Evolutionary conservation across 768 basidiomycete genomes (phyloP).

Genomic region (Macrolepiota albuminosa): DNA sequence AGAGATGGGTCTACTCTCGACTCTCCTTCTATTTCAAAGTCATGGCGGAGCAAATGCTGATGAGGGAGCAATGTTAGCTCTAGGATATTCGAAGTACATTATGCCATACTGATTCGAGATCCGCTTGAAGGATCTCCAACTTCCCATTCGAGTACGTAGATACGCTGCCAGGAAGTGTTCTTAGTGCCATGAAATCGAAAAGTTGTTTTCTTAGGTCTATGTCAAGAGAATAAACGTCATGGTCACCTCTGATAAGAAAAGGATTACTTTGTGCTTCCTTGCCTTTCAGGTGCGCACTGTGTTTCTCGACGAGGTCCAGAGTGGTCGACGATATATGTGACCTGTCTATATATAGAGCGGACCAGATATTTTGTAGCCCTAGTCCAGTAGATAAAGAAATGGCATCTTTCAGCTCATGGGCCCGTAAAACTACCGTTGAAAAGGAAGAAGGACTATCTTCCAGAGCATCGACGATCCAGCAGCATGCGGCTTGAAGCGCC

Average conservation of each 20-base stretch:
- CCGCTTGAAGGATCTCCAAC: slow-evolving; percentile 12
- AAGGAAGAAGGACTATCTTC: slow-evolving; percentile 30
- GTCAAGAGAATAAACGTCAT: neutral
- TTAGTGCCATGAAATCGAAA: slow-evolving; percentile 36
- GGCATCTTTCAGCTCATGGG: slow-evolving; percentile 36
- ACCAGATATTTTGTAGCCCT: slow-evolving; percentile 73
- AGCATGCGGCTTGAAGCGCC: slow-evolving; percentile 51
- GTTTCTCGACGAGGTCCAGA: slow-evolving; percentile 18
- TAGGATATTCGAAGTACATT: neutral
- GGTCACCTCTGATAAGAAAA: neutral
- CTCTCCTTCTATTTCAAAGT: slow-evolving; percentile 6
- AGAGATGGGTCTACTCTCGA: slow-evolving; percentile 16
- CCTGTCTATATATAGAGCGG: slow-evolving; percentile 31
- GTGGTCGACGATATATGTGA: slow-evolving; percentile 10
- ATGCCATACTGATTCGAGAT: slow-evolving; percentile 19
- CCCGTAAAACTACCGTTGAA: slow-evolving; percentile 23
- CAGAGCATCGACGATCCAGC: slow-evolving; percentile 45
- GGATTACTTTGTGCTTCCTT: slow-evolving; percentile 14
- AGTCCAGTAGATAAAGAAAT: slow-evolving; percentile 66
- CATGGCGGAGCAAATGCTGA: slow-evolving; percentile 8
- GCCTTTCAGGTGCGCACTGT: slow-evolving; percentile 17
- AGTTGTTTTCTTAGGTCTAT: slow-evolving; percentile 35
- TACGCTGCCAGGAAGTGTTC: slow-evolving; percentile 22
- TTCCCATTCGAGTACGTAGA: slow-evolving; percentile 15
- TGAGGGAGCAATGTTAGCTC: neutral